Conservation (phyloP, 345 rosid species). For the Eucalyptus regnans region DNA sequence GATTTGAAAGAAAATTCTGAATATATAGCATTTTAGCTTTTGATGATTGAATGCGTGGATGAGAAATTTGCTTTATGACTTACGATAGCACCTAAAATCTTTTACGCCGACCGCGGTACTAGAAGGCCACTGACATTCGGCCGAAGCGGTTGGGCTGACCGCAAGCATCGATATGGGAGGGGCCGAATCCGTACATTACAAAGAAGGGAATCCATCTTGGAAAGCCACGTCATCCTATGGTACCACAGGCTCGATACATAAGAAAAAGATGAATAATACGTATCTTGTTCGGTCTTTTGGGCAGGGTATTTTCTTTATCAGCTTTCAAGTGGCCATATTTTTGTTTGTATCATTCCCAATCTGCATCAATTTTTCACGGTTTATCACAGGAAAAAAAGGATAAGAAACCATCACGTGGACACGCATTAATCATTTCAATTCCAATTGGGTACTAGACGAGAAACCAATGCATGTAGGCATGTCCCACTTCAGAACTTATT, state of each 20-base stretch:
- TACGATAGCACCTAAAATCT: neutral
- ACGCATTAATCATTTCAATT: neutral
- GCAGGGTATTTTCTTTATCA: neutral
- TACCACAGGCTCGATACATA: neutral
- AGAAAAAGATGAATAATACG: neutral
- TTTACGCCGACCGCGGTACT: fast-evolving
- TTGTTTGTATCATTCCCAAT: neutral
- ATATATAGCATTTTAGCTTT: neutral
- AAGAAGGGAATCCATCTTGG: neutral
- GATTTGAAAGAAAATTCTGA: neutral
- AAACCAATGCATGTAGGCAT: neutral
- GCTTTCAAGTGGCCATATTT: neutral
- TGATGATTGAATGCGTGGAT: neutral
- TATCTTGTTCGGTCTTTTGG: neutral
- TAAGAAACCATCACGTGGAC: no score
- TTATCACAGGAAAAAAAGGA: neutral
- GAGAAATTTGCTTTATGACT: neutral
- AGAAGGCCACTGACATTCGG: neutral
- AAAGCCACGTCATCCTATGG: neutral
- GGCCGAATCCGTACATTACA: neutral
- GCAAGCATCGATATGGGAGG: neutral
- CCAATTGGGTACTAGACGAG: neutral
- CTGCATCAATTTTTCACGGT: neutral
- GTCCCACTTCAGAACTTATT: neutral
- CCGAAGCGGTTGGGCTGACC: neutral